These are phyloP conservation scores for Gossypium sturtianum DNA, from an alignment of 345 rosid genomes.

Conservation along the genomic window DNA sequence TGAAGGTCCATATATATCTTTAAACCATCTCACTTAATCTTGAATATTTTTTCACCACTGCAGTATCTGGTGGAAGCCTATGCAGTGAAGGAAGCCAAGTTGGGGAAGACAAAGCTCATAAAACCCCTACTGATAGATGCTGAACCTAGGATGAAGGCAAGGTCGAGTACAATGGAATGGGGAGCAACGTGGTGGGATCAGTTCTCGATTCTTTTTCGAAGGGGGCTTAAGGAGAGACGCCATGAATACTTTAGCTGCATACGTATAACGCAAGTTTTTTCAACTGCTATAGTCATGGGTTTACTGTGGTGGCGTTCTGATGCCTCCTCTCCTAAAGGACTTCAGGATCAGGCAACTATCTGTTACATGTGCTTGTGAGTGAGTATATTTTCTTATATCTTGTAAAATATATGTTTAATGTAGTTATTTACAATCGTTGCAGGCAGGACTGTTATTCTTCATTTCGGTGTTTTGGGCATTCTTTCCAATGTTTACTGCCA, in stretches of 20 bases:
- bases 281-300: conserved; percentile 20
- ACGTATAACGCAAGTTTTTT: conserved; percentile 23
- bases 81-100: neutral
- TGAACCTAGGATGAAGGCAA: neutral
- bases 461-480: conserved; percentile 35
- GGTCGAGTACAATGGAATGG: conserved; percentile 5
- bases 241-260: conserved; percentile 26
- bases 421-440: conserved; percentile 2
- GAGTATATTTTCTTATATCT: neutral
- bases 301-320: conserved; percentile 30
- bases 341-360: conserved; percentile 30
- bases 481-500: conserved; percentile 27
- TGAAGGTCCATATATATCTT: neutral
- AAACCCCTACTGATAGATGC: neutral
- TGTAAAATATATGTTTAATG: neutral
- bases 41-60: neutral
- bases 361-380: neutral
- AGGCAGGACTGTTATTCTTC: conserved; percentile 33
- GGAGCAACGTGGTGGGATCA: conserved; percentile 30
- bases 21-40: neutral
- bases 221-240: conserved; percentile 25
- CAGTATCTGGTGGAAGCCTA: conserved; percentile 26
- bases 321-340: conserved; percentile 22
- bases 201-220: conserved; percentile 23
- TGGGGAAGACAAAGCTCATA: neutral